Conservation (phyloP, 2,329 filamentous ascomycete species). For the Sporothrix pallida region DNA sequence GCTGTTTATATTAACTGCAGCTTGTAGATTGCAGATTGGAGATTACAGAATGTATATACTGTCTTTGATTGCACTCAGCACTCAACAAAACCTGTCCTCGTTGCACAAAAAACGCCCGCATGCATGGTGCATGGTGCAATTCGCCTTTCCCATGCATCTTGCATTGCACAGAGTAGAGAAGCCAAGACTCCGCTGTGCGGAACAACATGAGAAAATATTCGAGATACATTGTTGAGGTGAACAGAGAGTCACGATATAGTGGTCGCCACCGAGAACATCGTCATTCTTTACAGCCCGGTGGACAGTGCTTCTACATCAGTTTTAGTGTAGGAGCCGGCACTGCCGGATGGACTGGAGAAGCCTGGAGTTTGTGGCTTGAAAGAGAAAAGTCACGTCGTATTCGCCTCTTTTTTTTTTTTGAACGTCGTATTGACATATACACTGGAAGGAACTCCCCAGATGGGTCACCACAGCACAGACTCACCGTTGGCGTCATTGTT, state of each 20-base stretch:
- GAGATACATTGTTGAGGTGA: background rate
- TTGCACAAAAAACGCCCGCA: background rate
- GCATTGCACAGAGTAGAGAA: background rate
- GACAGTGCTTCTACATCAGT: background rate
- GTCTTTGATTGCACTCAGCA: background rate
- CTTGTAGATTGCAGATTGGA: too few relatives aligned
- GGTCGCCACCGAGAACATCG: background rate
- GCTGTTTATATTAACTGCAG: background rate
- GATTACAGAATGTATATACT: too few relatives aligned
- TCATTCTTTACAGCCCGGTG: background rate
- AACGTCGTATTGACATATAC: background rate
- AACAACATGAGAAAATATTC: background rate
- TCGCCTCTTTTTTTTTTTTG: conserved; percentile 6
- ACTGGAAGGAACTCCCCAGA: background rate
- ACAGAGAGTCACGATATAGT: background rate
- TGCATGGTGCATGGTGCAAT: background rate
- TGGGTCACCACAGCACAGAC: conserved; percentile 4
- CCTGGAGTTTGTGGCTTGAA: background rate
- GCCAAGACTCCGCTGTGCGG: background rate
- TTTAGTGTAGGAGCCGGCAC: background rate
- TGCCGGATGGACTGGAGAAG: background rate
- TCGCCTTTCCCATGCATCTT: conserved; percentile 11
- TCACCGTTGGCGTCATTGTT: background rate
- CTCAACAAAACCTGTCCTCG: background rate
- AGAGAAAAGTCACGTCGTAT: background rate